A percentile compares a stretch with the other conserved stretches of the same genome.
phyloP scores from a whole-genome alignment of 768 basidiomycete species.

The Imleria badia region DNA sequence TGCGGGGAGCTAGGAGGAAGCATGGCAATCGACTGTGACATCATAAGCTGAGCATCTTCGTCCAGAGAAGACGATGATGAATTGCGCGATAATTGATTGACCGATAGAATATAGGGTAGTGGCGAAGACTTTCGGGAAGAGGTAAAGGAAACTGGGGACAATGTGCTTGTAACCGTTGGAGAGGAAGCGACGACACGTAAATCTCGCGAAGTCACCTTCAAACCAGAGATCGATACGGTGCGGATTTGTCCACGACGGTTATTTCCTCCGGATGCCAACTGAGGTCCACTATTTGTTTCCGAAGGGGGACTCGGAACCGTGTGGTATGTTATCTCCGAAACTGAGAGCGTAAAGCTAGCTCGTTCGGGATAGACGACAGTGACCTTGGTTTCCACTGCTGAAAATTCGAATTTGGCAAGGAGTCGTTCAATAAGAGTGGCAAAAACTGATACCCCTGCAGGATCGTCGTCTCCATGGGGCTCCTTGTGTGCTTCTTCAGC shows the following conservation, averaged over 20 bases:
- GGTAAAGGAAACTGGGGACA: slow-evolving; percentile 28
- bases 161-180: slow-evolving; percentile 21
- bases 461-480: slow-evolving; percentile 49
- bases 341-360: slow-evolving; percentile 57
- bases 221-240: slow-evolving; percentile 54
- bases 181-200: slow-evolving; percentile 30
- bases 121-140: slow-evolving; percentile 15
- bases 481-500: slow-evolving; percentile 36
- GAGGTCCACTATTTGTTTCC: slow-evolving; percentile 29
- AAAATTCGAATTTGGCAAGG: slow-evolving; percentile 76
- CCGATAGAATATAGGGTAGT: not conserved
- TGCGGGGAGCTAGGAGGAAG: slow-evolving; percentile 51
- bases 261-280: slow-evolving; percentile 15
- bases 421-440: slow-evolving; percentile 77
- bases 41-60: slow-evolving; percentile 60
- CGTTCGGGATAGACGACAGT: slow-evolving; percentile 66
- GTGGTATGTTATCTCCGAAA: slow-evolving; percentile 59
- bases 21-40: slow-evolving; percentile 73
- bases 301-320: slow-evolving; percentile 31
- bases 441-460: slow-evolving; percentile 77
- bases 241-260: slow-evolving; percentile 34
- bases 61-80: slow-evolving; percentile 65
- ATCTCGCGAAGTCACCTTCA: slow-evolving; percentile 53
- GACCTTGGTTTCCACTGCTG: slow-evolving; percentile 64
- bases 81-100: slow-evolving; percentile 37